phyloP scores from a whole-genome alignment of 306 rosid species.

The Glycine soja region DNA sequence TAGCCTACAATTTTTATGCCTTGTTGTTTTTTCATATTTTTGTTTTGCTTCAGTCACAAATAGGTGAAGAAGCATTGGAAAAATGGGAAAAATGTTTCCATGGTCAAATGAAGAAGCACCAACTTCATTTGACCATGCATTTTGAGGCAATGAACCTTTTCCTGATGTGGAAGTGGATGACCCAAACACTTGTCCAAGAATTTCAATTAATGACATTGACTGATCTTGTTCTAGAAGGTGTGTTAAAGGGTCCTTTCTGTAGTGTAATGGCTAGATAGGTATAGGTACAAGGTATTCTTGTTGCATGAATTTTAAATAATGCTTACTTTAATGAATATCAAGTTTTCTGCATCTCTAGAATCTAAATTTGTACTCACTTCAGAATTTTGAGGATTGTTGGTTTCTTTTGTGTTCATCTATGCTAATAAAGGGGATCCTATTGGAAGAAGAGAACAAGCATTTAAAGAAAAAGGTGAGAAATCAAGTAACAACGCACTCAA shows the following conservation, averaged over 20 bases:
- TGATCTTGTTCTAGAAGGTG: no score
- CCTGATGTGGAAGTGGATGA: no score
- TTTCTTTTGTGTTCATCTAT: neutral
- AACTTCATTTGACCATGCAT: no score
- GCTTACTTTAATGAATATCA: neutral
- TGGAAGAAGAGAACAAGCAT: slow-evolving; percentile 49
- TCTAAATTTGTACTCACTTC: neutral
- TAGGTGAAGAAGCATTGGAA: no score
- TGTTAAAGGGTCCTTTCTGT: neutral
- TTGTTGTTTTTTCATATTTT: no score
- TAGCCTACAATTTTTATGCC: no score
- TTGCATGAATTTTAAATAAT: slow-evolving; percentile 2
- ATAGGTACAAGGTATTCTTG: neutral
- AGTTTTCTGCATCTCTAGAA: neutral
- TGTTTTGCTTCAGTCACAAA: no score
- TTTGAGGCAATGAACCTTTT: no score
- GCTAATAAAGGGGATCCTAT: slow-evolving; percentile 12
- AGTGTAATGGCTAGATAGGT: neutral
- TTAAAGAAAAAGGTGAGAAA: slow-evolving; percentile 45
- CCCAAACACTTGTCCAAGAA: no score
- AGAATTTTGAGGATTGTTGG: slow-evolving; percentile 17
- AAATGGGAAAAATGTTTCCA: no score
- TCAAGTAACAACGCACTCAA: neutral
- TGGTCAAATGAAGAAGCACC: no score
- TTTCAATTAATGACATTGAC: no score